These are phyloP conservation scores for Polymyxa betae DNA, from an alignment of 208 protist genomes.

Conservation along the genomic window DNA sequence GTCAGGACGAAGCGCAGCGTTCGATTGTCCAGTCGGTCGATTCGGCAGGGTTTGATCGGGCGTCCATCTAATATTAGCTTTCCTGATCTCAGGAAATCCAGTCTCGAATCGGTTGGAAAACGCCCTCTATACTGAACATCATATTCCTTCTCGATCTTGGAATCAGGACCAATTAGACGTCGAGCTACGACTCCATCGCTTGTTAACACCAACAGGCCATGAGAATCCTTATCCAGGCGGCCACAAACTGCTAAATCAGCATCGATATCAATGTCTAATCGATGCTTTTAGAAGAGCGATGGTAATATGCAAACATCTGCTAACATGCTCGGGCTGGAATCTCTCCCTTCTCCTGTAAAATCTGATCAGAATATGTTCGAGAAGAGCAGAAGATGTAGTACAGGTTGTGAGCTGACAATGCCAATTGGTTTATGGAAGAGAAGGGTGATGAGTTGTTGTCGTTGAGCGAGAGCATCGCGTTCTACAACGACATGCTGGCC, in stretches of 20 bases:
- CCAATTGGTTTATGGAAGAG: conserved; percentile 51
- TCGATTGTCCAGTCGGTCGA: background rate
- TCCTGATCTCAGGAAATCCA: background rate
- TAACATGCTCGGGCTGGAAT: background rate
- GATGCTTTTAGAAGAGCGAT: background rate
- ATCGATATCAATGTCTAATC: conserved; percentile 1
- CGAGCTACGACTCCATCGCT: background rate
- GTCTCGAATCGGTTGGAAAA: background rate
- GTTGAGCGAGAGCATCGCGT: background rate
- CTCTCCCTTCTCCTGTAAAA: background rate
- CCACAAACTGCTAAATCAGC: conserved; percentile 35
- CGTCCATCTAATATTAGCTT: background rate
- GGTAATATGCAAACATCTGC: background rate
- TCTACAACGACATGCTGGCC: background rate
- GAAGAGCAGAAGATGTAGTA: background rate
- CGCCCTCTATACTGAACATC: background rate
- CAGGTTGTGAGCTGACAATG: conserved; percentile 25
- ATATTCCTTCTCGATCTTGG: conserved; percentile 45
- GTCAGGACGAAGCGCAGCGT: background rate
- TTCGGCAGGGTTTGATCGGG: background rate
- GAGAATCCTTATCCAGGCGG: conserved; percentile 32
- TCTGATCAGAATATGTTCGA: background rate
- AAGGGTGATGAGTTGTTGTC: background rate
- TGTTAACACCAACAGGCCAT: conserved; percentile 37
- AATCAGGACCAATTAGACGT: background rate